Evolutionary conservation across 2,329 filamentous ascomycete genomes (phyloP).

Genomic region (Colletotrichum aenigma): DNA sequence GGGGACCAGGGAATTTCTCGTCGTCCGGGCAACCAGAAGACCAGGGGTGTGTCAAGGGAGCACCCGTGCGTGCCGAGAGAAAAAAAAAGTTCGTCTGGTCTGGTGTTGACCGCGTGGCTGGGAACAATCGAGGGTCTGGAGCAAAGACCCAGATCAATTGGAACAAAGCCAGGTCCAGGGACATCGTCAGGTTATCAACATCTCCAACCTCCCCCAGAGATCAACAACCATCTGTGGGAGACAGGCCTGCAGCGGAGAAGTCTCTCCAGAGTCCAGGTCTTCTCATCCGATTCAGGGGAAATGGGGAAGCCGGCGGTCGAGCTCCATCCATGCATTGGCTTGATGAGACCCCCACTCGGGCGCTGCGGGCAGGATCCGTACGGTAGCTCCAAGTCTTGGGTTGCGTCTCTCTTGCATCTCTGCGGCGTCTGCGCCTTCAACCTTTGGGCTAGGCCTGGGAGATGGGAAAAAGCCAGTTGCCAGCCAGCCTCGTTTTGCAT

Average conservation of each 20-base stretch:
- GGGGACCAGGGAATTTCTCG: background rate
- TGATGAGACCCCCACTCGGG: conserved; percentile 1
- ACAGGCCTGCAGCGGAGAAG: background rate
- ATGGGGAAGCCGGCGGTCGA: background rate
- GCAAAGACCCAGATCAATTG: background rate
- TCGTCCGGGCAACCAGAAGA: conserved; percentile 9
- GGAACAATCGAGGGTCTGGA: background rate
- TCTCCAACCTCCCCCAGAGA: conserved; percentile 7
- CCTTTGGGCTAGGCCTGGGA: background rate
- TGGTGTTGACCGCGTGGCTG: background rate
- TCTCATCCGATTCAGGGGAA: background rate
- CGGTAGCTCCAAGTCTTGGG: background rate
- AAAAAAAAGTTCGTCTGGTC: conserved; percentile 4
- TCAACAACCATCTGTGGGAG: background rate
- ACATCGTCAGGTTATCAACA: conserved; percentile 4
- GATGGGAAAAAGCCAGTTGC: background rate
- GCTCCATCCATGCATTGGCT: background rate
- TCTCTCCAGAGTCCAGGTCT: background rate
- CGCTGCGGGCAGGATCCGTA: conserved; percentile 13
- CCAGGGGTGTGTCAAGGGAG: background rate
- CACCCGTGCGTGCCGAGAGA: conserved; percentile 5
- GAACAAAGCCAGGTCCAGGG: background rate
- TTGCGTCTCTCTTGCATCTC: background rate
- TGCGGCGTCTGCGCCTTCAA: background rate
- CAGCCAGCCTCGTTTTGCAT: conserved; percentile 19